phyloP scores from a whole-genome alignment of 2,329 filamentous ascomycete genomes.

The Leptoxyphium fumago region DNA sequence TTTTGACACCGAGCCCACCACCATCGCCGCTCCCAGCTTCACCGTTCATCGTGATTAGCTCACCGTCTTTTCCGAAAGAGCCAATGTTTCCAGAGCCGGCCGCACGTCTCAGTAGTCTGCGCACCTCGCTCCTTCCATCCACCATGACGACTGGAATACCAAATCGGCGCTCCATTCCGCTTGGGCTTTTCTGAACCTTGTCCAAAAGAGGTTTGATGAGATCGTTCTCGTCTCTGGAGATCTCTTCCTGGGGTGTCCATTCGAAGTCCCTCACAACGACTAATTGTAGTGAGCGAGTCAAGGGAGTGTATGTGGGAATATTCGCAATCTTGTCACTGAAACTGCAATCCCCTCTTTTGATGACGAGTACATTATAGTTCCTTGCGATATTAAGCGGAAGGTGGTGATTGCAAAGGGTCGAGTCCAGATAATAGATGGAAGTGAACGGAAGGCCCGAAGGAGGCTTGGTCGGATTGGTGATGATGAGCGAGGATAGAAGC shows the following conservation, averaged over 20 bases:
- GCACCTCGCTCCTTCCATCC: conserved; percentile 46
- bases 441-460: conserved; percentile 25
- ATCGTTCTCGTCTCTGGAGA: conserved; percentile 5
- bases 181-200: conserved; percentile 53
- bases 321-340: conserved; percentile 73
- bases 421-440: conserved; percentile 51
- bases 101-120: conserved; percentile 41
- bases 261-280: conserved; percentile 51
- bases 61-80: conserved; percentile 7
- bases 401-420: conserved; percentile 45
- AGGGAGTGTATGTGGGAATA: conserved; percentile 57
- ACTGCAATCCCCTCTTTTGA: conserved; percentile 69
- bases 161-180: conserved; percentile 52
- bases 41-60: conserved; percentile 3
- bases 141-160: conserved; percentile 76
- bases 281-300: conserved; percentile 51
- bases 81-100: conserved; percentile 17
- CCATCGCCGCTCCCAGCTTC: conserved; percentile 1
- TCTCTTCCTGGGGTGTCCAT: conserved; percentile 2
- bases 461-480: conserved; percentile 31
- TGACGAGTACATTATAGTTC: conserved; percentile 60
- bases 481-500: neutral
- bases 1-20: conserved; percentile 48
- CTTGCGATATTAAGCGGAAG: conserved; percentile 35
- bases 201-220: conserved; percentile 60